Conservation (phyloP, 1,284 basidiomycete genomes). For the Leucoagaricus sp. region DNA sequence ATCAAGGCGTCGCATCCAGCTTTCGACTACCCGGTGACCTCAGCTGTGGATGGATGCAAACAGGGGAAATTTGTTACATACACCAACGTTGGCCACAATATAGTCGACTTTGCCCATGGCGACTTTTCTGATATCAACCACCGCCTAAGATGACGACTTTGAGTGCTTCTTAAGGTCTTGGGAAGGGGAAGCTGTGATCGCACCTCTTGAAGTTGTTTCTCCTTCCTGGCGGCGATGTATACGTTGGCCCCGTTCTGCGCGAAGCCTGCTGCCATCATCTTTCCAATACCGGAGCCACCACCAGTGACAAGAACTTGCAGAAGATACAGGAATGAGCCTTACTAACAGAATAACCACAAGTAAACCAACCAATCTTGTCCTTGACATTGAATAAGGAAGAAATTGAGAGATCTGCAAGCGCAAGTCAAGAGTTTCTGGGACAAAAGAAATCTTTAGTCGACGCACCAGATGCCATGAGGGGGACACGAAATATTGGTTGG, state of each 20-base stretch:
- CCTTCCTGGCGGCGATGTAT: conserved; percentile 86
- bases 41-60: neutral
- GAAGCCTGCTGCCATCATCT: conserved; percentile 80
- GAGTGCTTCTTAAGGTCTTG: neutral
- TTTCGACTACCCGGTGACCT: conserved; percentile 51
- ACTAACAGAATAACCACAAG: neutral
- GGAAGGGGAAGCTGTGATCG: conserved; percentile 16
- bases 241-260: conserved; percentile 83
- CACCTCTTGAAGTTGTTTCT: conserved; percentile 75
- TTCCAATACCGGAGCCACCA: conserved; percentile 77
- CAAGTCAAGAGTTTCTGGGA: too few relatives aligned
- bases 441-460: neutral
- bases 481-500: neutral
- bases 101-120: conserved; percentile 67
- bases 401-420: conserved; percentile 53
- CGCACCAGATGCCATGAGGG: conserved; percentile 7
- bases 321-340: neutral
- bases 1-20: conserved; percentile 81
- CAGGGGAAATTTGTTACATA: conserved; percentile 35
- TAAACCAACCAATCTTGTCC: conserved; percentile 67
- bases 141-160: conserved; percentile 45
- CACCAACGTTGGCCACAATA: conserved; percentile 72
- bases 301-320: conserved; percentile 78
- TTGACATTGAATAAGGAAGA: conserved; percentile 71
- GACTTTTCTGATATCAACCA: conserved; percentile 57